Percentiles rank a stretch among this genome's conserved stretches.
These are phyloP conservation scores for Leucaena leucocephala DNA, from an alignment of 306 rosid species.

Conservation along the genomic window DNA sequence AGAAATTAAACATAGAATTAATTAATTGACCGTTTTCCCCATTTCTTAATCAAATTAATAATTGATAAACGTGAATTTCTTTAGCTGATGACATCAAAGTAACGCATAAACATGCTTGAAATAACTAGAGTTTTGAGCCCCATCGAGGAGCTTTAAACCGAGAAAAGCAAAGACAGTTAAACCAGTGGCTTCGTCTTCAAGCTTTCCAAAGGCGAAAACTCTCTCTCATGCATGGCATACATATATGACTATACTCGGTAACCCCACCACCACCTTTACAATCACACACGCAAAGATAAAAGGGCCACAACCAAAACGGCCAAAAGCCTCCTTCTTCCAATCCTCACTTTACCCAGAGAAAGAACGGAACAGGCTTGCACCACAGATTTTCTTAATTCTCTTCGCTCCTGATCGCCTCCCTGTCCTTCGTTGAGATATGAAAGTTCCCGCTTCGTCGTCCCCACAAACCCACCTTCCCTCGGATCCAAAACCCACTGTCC, in stretches of 20 bases:
- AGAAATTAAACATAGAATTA: background rate
- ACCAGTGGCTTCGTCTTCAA: slow-evolving; percentile 36
- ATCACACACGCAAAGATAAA: slow-evolving; percentile 72
- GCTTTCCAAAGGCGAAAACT: slow-evolving; percentile 36
- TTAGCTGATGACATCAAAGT: background rate
- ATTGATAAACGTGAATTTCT: background rate
- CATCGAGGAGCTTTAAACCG: background rate
- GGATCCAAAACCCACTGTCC: slow-evolving; percentile 44
- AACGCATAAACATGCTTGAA: background rate
- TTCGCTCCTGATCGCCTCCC: background rate
- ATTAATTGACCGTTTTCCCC: too few species aligned
- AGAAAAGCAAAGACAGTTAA: slow-evolving; percentile 23
- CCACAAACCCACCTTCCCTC: slow-evolving; percentile 46
- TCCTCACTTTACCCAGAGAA: slow-evolving; percentile 2
- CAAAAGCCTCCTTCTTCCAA: slow-evolving; percentile 52
- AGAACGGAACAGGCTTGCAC: background rate
- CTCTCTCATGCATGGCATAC: background rate
- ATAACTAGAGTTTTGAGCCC: background rate
- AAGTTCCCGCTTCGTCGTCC: slow-evolving; percentile 63
- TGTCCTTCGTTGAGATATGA: slow-evolving; percentile 49
- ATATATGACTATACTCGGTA: background rate
- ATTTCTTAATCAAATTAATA: background rate
- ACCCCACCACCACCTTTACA: slow-evolving; percentile 34
- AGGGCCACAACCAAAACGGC: slow-evolving; percentile 54
- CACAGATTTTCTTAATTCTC: slow-evolving; percentile 2